Evolutionary conservation across 257 asterid species (phyloP).

Genomic region (Knoxia roxburghii): DNA sequence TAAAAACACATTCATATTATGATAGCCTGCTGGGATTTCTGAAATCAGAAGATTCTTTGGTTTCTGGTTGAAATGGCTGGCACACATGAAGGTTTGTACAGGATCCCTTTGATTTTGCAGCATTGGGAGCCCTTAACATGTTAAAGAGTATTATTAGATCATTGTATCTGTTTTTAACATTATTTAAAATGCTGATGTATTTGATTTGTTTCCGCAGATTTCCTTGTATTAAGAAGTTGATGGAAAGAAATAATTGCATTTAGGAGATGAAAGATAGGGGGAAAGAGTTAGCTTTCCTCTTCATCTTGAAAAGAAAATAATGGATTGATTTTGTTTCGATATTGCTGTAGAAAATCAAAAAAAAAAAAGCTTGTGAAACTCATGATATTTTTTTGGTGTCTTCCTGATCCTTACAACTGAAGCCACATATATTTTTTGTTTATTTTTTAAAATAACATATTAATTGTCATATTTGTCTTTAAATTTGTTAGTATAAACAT

Average conservation of each 20-base stretch:
- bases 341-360: too few relatives aligned
- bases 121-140: background rate
- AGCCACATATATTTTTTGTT: too few relatives aligned
- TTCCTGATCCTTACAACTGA: too few relatives aligned
- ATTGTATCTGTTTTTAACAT: background rate
- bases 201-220: background rate
- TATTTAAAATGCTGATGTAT: background rate
- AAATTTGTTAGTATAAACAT: too few relatives aligned
- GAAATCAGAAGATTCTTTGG: background rate
- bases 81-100: background rate
- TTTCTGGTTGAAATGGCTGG: background rate
- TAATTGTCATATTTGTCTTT: too few relatives aligned
- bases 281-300: background rate
- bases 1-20: constrained; percentile 13
- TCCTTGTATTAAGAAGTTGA: background rate
- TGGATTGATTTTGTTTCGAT: too few relatives aligned
- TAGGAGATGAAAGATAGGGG: background rate
- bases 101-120: constrained; percentile 1
- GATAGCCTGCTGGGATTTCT: background rate
- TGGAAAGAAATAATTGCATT: background rate
- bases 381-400: too few relatives aligned
- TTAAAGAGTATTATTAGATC: background rate
- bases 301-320: background rate
- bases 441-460: too few relatives aligned
- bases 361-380: too few relatives aligned